Evolutionary conservation across 2,329 filamentous ascomycete species (phyloP).

Genomic region (Aspergillus pseudoviridinutans): DNA sequence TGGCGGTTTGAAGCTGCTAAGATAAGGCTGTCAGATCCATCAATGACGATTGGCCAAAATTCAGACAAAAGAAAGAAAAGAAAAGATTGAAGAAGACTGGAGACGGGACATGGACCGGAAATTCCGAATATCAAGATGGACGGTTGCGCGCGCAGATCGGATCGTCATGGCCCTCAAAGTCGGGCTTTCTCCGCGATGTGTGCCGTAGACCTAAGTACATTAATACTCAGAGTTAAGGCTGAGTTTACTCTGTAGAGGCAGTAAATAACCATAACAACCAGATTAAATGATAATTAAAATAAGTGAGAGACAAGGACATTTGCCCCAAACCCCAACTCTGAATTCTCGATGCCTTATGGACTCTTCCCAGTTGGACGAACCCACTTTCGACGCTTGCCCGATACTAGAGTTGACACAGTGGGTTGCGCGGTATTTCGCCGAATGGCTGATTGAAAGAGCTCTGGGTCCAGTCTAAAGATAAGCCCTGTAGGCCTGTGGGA

Average conservation of each 20-base stretch:
- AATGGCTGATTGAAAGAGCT: background rate
- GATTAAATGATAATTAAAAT: background rate
- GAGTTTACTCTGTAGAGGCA: background rate
- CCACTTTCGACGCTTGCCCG: background rate
- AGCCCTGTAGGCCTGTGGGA: background rate
- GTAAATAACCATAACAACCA: background rate
- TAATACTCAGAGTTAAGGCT: background rate
- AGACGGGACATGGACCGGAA: background rate
- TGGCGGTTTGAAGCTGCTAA: too few relatives aligned
- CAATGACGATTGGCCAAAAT: background rate
- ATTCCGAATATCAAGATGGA: background rate
- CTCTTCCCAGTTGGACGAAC: background rate
- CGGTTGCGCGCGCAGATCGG: slow-evolving; percentile 11
- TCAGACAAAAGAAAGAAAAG: background rate
- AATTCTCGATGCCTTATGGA: too few relatives aligned
- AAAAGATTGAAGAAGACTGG: slow-evolving; percentile 1
- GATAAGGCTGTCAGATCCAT: background rate
- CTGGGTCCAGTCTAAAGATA: background rate
- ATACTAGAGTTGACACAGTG: background rate
- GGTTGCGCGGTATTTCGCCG: background rate
- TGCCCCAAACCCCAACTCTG: background rate
- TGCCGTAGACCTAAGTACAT: background rate
- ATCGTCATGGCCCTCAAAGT: slow-evolving; percentile 11
- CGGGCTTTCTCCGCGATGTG: slow-evolving; percentile 2
- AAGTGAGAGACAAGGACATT: background rate